Evolutionary conservation across 1,284 basidiomycete species (phyloP).

Genomic region (Moesziomyces antarcticus): DNA sequence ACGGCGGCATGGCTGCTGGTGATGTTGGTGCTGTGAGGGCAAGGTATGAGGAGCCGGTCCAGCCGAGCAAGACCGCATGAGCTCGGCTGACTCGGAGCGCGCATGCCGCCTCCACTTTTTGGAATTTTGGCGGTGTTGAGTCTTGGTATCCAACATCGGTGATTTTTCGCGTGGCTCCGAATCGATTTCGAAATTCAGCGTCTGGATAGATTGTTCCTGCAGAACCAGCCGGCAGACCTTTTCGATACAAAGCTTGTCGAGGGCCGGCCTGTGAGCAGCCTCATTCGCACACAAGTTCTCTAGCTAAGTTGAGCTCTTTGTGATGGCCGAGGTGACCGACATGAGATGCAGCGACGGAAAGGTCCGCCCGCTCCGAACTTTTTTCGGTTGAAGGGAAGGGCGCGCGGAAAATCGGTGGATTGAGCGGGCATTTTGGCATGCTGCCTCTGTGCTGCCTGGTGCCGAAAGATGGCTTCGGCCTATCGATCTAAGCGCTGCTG

Average conservation of each 20-base stretch:
- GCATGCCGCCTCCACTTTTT: constrained; percentile 3
- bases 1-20: background rate
- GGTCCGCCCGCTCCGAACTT: background rate
- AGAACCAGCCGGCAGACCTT: background rate
- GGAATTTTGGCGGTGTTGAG: background rate
- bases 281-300: too few relatives aligned
- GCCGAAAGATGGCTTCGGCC: too few relatives aligned
- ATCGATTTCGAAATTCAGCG: background rate
- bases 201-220: background rate
- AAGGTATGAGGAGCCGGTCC: background rate
- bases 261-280: too few relatives aligned
- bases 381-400: background rate
- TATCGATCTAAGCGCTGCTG: too few relatives aligned
- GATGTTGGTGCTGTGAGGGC: background rate
- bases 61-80: background rate
- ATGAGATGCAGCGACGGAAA: background rate
- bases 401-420: background rate
- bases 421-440: background rate
- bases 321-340: background rate
- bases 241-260: too few relatives aligned
- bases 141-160: background rate
- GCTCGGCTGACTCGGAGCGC: constrained; percentile 8
- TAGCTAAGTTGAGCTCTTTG: too few relatives aligned
- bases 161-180: background rate
- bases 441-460: too few relatives aligned